Conservation (phyloP, 768 basidiomycete species). For the Kwoniella europaea region DNA sequence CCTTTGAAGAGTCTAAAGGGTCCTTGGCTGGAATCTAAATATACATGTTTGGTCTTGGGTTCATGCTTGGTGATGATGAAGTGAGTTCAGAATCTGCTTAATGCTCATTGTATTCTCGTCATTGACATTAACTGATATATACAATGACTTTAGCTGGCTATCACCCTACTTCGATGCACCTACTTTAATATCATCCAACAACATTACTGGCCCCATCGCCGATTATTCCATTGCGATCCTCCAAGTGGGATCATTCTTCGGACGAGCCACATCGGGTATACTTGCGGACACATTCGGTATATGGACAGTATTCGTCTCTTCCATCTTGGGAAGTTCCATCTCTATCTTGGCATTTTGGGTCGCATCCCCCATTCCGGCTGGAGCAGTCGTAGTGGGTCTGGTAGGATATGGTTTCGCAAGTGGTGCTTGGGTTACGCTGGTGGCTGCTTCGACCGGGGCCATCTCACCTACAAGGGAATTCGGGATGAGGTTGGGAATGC, state of each 20-base stretch:
- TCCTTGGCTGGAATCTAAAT: conserved; percentile 49
- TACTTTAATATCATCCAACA: conserved; percentile 40
- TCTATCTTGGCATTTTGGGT: conserved; percentile 51
- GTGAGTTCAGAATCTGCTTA: conserved; percentile 30
- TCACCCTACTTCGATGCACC: conserved; percentile 54
- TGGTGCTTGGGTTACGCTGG: conserved; percentile 51
- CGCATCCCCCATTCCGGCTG: conserved; percentile 29
- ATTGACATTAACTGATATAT: too few species aligned
- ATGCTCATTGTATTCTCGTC: background rate
- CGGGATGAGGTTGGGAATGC: conserved; percentile 54
- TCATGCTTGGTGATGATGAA: conserved; percentile 47
- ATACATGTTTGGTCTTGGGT: conserved; percentile 46
- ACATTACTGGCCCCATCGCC: conserved; percentile 26
- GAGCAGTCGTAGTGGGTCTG: conserved; percentile 45
- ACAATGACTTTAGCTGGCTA: conserved; percentile 36
- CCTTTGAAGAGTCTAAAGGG: conserved; percentile 36
- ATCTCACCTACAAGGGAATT: conserved; percentile 52
- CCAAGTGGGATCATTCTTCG: conserved; percentile 51
- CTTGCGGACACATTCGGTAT: conserved; percentile 49
- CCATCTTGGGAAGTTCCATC: conserved; percentile 31
- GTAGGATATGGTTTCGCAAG: conserved; percentile 46
- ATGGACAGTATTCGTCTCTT: conserved; percentile 41
- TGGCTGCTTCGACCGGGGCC: conserved; percentile 46
- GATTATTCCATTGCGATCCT: conserved; percentile 53
- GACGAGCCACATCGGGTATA: conserved; percentile 45